phyloP scores from a whole-genome alignment of 305 asterid genomes.

The Fraxinus nigra region DNA sequence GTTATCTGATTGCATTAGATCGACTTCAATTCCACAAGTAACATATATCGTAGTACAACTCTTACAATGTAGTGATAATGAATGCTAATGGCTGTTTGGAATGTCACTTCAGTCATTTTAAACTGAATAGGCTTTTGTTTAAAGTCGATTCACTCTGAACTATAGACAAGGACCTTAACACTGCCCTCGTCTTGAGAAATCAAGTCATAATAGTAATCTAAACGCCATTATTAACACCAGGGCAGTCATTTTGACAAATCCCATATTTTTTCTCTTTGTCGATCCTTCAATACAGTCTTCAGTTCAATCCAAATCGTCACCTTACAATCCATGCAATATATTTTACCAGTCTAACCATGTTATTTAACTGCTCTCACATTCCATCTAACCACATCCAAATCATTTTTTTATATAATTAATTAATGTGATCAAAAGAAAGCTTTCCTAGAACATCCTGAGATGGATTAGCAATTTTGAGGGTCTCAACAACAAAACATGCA shows the following conservation, averaged over 20 bases:
- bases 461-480: not conserved
- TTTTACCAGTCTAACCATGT: not conserved
- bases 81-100: not conserved
- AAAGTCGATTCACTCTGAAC: not conserved
- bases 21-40: not conserved
- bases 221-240: not conserved
- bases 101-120: not conserved
- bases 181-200: not conserved
- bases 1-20: not conserved
- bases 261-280: not conserved
- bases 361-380: not conserved
- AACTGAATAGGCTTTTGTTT: not conserved
- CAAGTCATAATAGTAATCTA: conserved; percentile 7
- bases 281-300: not conserved
- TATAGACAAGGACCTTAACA: not conserved
- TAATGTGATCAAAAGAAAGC: not conserved
- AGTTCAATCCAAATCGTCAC: not conserved
- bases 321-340: not conserved
- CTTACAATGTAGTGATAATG: not conserved
- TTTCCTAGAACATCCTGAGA: not conserved
- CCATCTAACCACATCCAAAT: not conserved
- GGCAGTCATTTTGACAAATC: not conserved
- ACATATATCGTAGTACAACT: not conserved
- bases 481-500: not conserved
- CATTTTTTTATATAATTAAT: conserved; percentile 1